Evolutionary conservation across 176 grass and related monocot genomes (phyloP).

Genomic region (Guadua angustifolia): DNA sequence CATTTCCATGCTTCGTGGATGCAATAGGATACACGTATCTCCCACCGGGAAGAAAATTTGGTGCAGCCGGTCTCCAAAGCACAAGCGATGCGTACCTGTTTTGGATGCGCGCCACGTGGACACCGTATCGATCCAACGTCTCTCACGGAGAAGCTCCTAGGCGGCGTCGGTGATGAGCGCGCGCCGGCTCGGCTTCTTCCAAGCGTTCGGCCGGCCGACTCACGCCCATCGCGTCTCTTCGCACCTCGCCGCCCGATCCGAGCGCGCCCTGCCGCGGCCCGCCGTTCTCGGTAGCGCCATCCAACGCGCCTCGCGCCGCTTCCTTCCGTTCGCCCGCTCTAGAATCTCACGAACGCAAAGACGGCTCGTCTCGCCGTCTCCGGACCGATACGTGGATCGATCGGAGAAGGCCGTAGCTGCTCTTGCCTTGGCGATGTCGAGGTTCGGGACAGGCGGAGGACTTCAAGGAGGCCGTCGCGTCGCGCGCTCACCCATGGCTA

Average conservation of each 20-base stretch:
- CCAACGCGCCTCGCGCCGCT: not conserved
- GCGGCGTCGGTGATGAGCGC: no score
- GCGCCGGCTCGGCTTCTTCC: no score
- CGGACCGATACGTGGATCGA: constrained; percentile 25
- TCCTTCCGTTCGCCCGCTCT: not conserved
- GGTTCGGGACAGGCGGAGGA: constrained; percentile 81
- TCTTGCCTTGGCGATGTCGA: constrained; percentile 58
- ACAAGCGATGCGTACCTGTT: no score
- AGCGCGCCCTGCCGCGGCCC: constrained; percentile 1
- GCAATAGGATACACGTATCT: no score
- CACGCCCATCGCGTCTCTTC: no score
- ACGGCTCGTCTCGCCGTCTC: not conserved
- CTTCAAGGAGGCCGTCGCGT: constrained; percentile 76
- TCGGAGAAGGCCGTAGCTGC: constrained; percentile 25
- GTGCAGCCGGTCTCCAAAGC: no score
- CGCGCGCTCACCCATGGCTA: constrained; percentile 66
- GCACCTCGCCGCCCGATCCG: constrained; percentile 38
- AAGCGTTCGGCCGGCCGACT: no score
- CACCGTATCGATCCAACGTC: no score
- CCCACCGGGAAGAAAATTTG: no score
- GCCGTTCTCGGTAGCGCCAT: not conserved
- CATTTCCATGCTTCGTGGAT: no score
- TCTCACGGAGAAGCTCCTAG: no score
- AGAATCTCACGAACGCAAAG: not conserved
- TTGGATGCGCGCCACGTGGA: no score